phyloP scores from a whole-genome alignment of 2,329 filamentous ascomycete species.

The Ophiostoma quercus region DNA sequence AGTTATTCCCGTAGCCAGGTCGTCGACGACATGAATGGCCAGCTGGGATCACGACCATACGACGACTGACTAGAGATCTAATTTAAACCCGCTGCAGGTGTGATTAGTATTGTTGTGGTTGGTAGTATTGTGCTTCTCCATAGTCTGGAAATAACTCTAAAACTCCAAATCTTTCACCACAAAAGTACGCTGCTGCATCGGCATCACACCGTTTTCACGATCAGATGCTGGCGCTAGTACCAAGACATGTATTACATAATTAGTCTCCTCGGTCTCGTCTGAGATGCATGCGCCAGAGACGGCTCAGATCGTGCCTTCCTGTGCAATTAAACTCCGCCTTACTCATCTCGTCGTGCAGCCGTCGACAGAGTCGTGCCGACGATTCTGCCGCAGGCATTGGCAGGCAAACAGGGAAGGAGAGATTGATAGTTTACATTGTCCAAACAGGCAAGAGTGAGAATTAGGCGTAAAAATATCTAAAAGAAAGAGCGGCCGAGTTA shows the following conservation, averaged over 20 bases:
- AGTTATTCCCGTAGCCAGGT: not conserved
- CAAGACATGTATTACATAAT: not conserved
- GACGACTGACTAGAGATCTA: not conserved
- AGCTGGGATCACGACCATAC: too few relatives aligned
- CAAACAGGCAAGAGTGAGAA: conserved; percentile 2
- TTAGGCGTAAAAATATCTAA: not conserved
- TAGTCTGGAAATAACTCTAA: not conserved
- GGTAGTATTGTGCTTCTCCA: not conserved
- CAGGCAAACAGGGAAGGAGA: not conserved
- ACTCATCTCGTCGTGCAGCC: not conserved
- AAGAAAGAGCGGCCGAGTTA: conserved; percentile 6
- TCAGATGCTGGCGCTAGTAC: not conserved
- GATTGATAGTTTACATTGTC: not conserved
- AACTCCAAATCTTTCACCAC: not conserved
- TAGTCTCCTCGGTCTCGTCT: not conserved
- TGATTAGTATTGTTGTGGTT: not conserved
- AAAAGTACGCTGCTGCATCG: not conserved
- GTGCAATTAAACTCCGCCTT: not conserved
- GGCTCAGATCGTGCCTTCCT: not conserved
- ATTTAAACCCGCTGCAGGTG: not conserved
- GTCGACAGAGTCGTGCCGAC: not conserved
- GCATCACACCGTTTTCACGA: not conserved
- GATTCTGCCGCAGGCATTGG: not conserved
- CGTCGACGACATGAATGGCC: not conserved
- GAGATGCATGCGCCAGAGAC: not conserved